Evolutionary conservation across 2,329 filamentous ascomycete genomes (phyloP).

Genomic region (Apiospora pterosperma): DNA sequence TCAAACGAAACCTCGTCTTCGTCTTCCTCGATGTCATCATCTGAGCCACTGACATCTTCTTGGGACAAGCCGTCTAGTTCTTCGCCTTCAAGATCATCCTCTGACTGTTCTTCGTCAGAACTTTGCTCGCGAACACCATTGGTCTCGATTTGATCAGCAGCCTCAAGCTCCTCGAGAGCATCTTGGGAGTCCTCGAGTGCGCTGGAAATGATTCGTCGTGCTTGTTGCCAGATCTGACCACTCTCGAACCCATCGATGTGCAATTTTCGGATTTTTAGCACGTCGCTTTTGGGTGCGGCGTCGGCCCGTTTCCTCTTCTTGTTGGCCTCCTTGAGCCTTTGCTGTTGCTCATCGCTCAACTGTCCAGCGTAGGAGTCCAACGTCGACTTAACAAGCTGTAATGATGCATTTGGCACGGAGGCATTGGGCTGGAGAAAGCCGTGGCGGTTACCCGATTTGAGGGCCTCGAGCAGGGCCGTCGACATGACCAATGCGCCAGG

Average conservation of each 20-base stretch:
- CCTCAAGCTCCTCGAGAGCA: constrained; percentile 46
- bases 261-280: constrained; percentile 76
- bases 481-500: constrained; percentile 36
- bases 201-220: constrained; percentile 70
- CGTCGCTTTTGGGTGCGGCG: constrained; percentile 40
- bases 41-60: constrained; percentile 24
- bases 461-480: constrained; percentile 52
- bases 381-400: constrained; percentile 74
- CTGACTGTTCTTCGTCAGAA: constrained; percentile 19
- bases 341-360: constrained; percentile 69
- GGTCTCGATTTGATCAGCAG: constrained; percentile 52
- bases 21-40: constrained; percentile 31
- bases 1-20: constrained; percentile 24
- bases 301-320: constrained; percentile 72
- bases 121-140: constrained; percentile 27
- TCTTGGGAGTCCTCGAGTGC: constrained; percentile 47
- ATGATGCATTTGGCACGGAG: constrained; percentile 63
- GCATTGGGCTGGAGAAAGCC: constrained; percentile 72
- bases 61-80: constrained; percentile 33
- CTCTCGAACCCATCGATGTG: constrained; percentile 85
- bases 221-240: constrained; percentile 92
- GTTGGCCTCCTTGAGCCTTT: constrained; percentile 62
- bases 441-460: constrained; percentile 61
- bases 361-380: constrained; percentile 75
- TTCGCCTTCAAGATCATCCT: constrained; percentile 26